Percentiles rank a stretch among this genome's conserved stretches.
These are phyloP conservation scores for Camellia granthamiana DNA, from an alignment of 148 eudicot genomes.

Conservation along the genomic window DNA sequence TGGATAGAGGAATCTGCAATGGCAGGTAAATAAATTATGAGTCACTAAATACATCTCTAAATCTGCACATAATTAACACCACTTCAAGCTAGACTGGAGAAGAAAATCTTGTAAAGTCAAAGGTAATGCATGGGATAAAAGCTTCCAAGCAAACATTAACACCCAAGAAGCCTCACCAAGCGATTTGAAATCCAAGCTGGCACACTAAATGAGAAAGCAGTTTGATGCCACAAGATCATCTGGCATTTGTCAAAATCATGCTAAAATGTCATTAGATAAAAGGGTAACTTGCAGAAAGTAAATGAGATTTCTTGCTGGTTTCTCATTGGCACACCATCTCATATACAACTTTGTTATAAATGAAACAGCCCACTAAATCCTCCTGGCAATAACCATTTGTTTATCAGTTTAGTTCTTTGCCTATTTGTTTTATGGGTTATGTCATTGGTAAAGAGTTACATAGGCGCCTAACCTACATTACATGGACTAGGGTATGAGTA, in stretches of 20 bases:
- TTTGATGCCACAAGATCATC: not conserved
- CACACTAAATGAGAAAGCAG: not conserved
- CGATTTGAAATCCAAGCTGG: not conserved
- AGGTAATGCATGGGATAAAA: too few relatives aligned
- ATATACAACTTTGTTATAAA: not conserved
- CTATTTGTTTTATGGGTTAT: not conserved
- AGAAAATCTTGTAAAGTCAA: not conserved
- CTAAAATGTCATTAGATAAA: not conserved
- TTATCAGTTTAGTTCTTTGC: not conserved
- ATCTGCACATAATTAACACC: not conserved
- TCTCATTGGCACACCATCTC: not conserved
- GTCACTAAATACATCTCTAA: not conserved
- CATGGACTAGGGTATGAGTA: too few relatives aligned
- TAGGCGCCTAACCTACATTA: not conserved
- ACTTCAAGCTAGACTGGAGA: slow-evolving; percentile 13
- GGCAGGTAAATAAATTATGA: slow-evolving; percentile 9
- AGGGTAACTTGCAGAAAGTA: not conserved
- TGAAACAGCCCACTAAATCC: not conserved
- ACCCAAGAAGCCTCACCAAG: not conserved
- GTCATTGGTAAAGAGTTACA: not conserved
- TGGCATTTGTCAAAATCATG: not conserved
- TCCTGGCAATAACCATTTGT: not conserved
- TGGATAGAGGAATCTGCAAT: slow-evolving; percentile 92
- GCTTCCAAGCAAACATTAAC: not conserved
- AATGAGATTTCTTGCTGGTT: not conserved